Conservation (phyloP, 2,329 filamentous ascomycete species). For the Colletotrichum melonis region DNA sequence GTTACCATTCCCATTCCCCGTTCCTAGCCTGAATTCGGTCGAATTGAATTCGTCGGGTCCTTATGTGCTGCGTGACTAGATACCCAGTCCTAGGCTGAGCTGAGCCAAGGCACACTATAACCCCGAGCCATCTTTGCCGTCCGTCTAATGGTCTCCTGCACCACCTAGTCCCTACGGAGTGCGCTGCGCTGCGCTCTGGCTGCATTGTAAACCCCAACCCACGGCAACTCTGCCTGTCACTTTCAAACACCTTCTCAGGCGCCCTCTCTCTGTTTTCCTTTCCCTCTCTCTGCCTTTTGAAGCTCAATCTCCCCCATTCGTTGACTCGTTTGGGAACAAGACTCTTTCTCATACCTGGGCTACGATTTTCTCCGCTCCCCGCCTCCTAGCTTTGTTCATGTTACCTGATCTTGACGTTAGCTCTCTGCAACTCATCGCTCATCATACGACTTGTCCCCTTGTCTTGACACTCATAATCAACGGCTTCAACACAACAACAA, state of each 20-base stretch:
- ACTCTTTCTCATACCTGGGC: neutral
- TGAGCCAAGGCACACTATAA: slow-evolving; percentile 2
- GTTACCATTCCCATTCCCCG: neutral
- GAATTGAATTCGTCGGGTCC: neutral
- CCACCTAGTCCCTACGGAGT: neutral
- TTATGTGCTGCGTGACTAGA: neutral
- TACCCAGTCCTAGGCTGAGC: slow-evolving; percentile 3
- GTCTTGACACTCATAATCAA: neutral
- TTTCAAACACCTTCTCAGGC: neutral
- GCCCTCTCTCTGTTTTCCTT: neutral
- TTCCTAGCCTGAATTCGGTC: slow-evolving; percentile 7
- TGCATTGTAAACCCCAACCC: neutral
- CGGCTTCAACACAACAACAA: neutral
- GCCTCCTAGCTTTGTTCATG: neutral
- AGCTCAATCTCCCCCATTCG: neutral
- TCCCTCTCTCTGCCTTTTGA: neutral
- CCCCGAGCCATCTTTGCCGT: neutral
- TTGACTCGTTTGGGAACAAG: neutral
- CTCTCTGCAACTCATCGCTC: neutral
- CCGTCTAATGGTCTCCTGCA: neutral
- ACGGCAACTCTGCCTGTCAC: neutral
- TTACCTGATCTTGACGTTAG: neutral
- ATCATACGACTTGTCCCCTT: neutral
- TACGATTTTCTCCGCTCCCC: neutral
- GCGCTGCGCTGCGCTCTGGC: neutral